Evolutionary conservation across 176 grass and related monocot species (phyloP).

Genomic region (Phoenix roebelenii): DNA sequence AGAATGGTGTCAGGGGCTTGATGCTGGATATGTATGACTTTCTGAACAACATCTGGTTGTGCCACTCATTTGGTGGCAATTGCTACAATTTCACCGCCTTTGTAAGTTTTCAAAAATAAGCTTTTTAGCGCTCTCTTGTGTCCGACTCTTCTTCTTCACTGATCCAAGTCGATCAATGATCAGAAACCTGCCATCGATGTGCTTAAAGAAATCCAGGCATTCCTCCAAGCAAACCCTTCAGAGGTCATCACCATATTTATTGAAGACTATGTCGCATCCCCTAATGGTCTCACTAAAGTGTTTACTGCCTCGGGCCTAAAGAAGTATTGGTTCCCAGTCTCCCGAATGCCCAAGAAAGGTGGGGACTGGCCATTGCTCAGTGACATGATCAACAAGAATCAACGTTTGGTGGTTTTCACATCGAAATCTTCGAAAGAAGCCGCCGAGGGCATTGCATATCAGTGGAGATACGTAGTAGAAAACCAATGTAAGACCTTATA

Average conservation of each 20-base stretch:
- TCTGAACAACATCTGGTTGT: constrained; percentile 65
- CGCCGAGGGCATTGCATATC: constrained; percentile 62
- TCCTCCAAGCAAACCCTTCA: constrained; percentile 49
- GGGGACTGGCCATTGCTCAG: constrained; percentile 76
- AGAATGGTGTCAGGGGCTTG: constrained; percentile 82
- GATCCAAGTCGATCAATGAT: not conserved
- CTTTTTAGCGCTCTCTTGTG: no score
- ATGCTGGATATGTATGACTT: constrained; percentile 99
- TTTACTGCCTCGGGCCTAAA: constrained; percentile 63
- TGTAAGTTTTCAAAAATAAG: constrained; percentile 25
- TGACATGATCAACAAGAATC: constrained; percentile 70
- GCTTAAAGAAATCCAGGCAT: constrained; percentile 57
- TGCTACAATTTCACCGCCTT: constrained; percentile 93
- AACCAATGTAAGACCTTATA: constrained; percentile 53
- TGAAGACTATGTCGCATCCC: constrained; percentile 79
- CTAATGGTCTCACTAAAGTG: constrained; percentile 57
- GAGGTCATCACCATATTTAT: constrained; percentile 76
- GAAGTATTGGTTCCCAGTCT: constrained; percentile 48
- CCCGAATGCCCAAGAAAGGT: constrained; percentile 72
- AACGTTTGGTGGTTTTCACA: constrained; percentile 77
- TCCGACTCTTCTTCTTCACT: no score
- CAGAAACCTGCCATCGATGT: constrained; percentile 78
- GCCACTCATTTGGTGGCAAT: constrained; percentile 73
- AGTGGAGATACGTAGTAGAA: constrained; percentile 86
- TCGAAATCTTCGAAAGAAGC: constrained; percentile 63